Percentiles rank a stretch among this genome's conserved stretches.
phyloP scores from a whole-genome alignment of 352 stramenopile species.

The Pythium brassicae region DNA sequence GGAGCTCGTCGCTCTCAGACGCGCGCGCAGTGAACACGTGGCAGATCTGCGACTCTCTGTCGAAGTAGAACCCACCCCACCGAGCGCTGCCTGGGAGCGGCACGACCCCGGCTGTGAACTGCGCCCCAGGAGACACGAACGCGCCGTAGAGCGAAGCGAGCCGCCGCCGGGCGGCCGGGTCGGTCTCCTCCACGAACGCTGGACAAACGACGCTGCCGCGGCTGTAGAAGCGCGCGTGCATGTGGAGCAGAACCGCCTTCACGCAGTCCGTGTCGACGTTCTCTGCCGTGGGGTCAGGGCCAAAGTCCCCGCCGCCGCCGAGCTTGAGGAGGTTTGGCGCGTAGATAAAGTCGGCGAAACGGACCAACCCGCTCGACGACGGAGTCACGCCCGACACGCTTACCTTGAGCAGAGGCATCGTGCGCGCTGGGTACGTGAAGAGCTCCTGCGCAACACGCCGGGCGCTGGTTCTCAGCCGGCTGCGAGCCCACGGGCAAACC shows the following conservation, averaged over 20 bases:
- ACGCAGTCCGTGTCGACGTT: background rate
- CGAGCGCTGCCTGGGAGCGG: background rate
- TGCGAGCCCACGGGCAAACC: too few relatives aligned
- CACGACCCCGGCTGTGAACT: background rate
- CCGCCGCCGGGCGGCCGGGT: background rate
- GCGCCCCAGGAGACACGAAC: slow-evolving; percentile 2
- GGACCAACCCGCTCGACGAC: background rate
- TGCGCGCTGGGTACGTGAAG: background rate
- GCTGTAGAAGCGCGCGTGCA: background rate
- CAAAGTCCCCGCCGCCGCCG: background rate
- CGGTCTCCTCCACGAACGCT: background rate
- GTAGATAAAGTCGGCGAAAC: slow-evolving; percentile 6
- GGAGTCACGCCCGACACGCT: background rate
- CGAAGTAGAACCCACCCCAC: slow-evolving; percentile 1
- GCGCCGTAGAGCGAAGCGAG: background rate
- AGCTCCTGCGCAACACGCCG: background rate
- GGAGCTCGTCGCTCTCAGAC: background rate
- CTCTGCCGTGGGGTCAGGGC: background rate
- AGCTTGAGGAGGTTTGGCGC: slow-evolving; percentile 1
- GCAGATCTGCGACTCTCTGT: slow-evolving; percentile 1
- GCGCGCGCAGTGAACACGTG: background rate
- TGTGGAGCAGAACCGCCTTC: background rate
- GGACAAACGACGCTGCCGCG: slow-evolving; percentile 2
- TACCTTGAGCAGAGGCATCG: background rate
- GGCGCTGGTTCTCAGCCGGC: too few relatives aligned